These are phyloP conservation scores for Backusella parvicylindrica DNA, from an alignment of 192 early-diverging fungal species.

Conservation along the genomic window DNA sequence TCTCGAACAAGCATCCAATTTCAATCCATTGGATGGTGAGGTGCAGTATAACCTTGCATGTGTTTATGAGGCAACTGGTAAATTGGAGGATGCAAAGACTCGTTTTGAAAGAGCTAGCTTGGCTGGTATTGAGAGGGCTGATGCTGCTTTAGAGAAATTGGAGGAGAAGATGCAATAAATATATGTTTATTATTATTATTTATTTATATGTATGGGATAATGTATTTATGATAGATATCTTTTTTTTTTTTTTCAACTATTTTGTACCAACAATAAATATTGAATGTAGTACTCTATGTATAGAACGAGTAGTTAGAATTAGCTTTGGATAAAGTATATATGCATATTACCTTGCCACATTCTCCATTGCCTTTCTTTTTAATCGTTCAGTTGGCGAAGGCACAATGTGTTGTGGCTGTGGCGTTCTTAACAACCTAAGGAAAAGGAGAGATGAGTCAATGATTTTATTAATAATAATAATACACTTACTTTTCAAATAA, in stretches of 20 bases:
- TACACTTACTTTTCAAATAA: conserved; percentile 81
- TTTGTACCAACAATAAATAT: background rate
- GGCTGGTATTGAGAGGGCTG: conserved; percentile 51
- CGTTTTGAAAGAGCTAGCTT: conserved; percentile 49
- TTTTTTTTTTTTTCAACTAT: background rate
- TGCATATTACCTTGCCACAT: conserved; percentile 37
- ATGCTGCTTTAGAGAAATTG: conserved; percentile 53
- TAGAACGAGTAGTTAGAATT: background rate
- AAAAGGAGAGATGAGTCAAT: background rate
- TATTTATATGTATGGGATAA: background rate
- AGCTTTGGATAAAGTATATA: background rate
- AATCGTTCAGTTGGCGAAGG: conserved; percentile 18
- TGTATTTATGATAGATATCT: too few species aligned
- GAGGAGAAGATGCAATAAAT: conserved; percentile 30
- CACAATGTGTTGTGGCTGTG: background rate
- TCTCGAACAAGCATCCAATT: conserved; percentile 51
- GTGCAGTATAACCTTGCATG: conserved; percentile 61
- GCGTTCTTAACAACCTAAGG: conserved; percentile 25
- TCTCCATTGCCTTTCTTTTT: conserved; percentile 40
- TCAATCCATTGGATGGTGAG: conserved; percentile 67
- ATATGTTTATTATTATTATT: background rate
- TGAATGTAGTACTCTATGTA: background rate
- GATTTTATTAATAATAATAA: background rate
- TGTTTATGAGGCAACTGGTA: conserved; percentile 56
- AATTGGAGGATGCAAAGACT: conserved; percentile 53